These are phyloP conservation scores for Trichoderma sp. DNA, from an alignment of 2,329 filamentous ascomycete species.

Conservation along the genomic window DNA sequence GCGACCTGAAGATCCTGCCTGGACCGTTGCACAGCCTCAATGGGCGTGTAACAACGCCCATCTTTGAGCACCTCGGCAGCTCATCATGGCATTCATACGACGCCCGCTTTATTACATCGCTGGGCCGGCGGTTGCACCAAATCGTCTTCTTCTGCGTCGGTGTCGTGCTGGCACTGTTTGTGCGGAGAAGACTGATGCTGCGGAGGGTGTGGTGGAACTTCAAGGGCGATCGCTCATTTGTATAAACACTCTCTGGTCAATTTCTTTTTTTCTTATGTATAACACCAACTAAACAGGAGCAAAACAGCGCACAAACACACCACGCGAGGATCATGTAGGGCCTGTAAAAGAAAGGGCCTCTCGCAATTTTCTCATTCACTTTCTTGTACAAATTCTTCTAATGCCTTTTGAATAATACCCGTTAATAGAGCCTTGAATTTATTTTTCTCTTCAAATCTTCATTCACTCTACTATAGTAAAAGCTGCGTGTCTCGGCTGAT, in stretches of 20 bases:
- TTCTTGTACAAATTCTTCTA: not conserved
- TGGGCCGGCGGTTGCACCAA: constrained; percentile 30
- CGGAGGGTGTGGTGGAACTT: constrained; percentile 30
- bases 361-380: constrained; percentile 3
- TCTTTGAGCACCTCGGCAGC: constrained; percentile 48
- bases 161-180: constrained; percentile 32
- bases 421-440: constrained; percentile 11
- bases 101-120: constrained; percentile 33
- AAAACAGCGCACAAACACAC: not conserved
- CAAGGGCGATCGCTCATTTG: constrained; percentile 16
- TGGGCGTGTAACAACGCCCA: constrained; percentile 45
- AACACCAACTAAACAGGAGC: not conserved
- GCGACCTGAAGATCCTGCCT: constrained; percentile 42
- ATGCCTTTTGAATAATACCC: not conserved
- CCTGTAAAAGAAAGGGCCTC: not conserved
- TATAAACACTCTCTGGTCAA: constrained; percentile 4
- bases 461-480: not conserved
- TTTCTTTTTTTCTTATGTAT: constrained; percentile 5
- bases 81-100: constrained; percentile 50
- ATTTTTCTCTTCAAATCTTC: not conserved
- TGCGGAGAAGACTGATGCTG: constrained; percentile 31
- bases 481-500: not conserved
- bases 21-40: constrained; percentile 47
- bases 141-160: constrained; percentile 33
- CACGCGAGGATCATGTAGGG: constrained; percentile 12